These are phyloP conservation scores for Novakomyces olei DNA, from an alignment of 805 yeast genomes.

Conservation along the genomic window DNA sequence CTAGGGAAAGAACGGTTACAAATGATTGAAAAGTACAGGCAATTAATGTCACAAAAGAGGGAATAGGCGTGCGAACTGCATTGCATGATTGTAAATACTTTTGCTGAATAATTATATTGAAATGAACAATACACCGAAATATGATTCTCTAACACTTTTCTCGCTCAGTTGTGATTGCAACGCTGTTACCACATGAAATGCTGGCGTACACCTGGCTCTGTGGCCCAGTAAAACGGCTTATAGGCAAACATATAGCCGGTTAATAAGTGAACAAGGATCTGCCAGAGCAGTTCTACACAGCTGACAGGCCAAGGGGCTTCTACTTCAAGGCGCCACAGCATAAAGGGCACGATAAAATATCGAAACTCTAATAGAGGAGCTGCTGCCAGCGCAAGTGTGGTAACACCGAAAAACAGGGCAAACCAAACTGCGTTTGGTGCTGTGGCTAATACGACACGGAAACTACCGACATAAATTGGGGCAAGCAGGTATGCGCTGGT, in stretches of 20 bases:
- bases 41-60: no score
- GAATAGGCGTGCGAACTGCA: no score
- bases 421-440: no score
- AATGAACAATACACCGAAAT: no score
- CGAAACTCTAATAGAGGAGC: conserved; percentile 89
- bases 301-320: conserved; percentile 3
- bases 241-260: conserved; percentile 35
- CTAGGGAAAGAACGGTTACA: no score
- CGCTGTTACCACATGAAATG: conserved; percentile 88
- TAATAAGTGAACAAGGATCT: conserved; percentile 29
- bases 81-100: no score
- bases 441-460: conserved; percentile 15
- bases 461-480: conserved; percentile 47
- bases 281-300: conserved; percentile 43
- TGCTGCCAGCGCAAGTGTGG: conserved; percentile 46
- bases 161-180: no score
- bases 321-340: conserved; percentile 40
- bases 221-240: conserved; percentile 45
- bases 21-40: no score
- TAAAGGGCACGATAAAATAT: conserved; percentile 63
- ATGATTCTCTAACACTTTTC: no score
- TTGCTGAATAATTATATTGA: no score
- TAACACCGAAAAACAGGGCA: no score
- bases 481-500: no score
- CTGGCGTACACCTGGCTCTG: conserved; percentile 35